Conservation (phyloP, 331 rosid species). For the Rosa hybrid region DNA sequence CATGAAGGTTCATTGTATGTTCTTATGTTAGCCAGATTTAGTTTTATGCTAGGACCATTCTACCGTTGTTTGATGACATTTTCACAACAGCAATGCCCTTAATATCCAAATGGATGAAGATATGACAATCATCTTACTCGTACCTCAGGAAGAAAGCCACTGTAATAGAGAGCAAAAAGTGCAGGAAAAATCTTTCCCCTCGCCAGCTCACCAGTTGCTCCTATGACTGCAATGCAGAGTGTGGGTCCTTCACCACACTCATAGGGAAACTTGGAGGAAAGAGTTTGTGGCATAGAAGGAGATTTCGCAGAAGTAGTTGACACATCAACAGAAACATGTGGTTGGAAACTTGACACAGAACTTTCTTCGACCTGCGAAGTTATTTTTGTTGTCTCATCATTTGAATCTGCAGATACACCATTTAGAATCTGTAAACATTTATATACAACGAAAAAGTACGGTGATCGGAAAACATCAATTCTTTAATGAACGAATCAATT, state of each 20-base stretch:
- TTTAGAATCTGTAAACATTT: background rate
- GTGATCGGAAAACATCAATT: background rate
- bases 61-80: background rate
- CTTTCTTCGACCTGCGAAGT: slow-evolving; percentile 24
- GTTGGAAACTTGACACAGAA: slow-evolving; percentile 25
- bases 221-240: slow-evolving; percentile 83
- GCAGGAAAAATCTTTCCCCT: slow-evolving; percentile 89
- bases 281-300: slow-evolving; percentile 43
- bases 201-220: slow-evolving; percentile 96
- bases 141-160: slow-evolving; percentile 96
- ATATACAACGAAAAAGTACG: background rate
- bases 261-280: slow-evolving; percentile 21
- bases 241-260: slow-evolving; percentile 48
- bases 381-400: slow-evolving; percentile 13
- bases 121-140: slow-evolving; percentile 9
- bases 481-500: background rate
- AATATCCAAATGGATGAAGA: slow-evolving; percentile 9
- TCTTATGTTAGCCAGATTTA: background rate
- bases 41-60: background rate
- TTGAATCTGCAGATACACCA: slow-evolving; percentile 23
- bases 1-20: background rate
- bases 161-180: slow-evolving; percentile 81
- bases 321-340: slow-evolving; percentile 33
- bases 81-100: background rate
- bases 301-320: slow-evolving; percentile 35